These are phyloP conservation scores for Eimeria maxima DNA, from an alignment of 169 alveolate species.

Conservation along the genomic window DNA sequence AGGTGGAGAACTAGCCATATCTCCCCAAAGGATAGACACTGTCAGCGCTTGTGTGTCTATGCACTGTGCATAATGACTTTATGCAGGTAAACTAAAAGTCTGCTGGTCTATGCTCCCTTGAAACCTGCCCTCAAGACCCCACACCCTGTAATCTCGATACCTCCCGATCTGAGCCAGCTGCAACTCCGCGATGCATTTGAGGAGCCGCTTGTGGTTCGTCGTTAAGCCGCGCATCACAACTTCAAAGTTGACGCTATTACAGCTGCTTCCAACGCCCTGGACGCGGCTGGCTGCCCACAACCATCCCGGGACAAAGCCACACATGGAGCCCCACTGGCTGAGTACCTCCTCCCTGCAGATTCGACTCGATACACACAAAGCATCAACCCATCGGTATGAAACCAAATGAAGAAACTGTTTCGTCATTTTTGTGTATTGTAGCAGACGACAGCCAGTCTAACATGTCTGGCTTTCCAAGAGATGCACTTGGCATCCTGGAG, in stretches of 20 bases:
- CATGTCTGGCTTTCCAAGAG: background rate
- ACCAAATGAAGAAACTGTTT: too few species aligned
- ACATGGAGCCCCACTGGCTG: slow-evolving; percentile 79
- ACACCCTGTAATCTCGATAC: background rate
- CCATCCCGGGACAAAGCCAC: slow-evolving; percentile 80
- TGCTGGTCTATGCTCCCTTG: background rate
- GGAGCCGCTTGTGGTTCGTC: slow-evolving; percentile 82
- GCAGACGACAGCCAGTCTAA: background rate
- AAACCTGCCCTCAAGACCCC: background rate
- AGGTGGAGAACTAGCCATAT: background rate
- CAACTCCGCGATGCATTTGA: slow-evolving; percentile 61
- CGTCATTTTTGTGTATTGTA: background rate
- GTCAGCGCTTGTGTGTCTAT: background rate
- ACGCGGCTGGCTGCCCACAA: slow-evolving; percentile 60
- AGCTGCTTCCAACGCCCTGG: slow-evolving; percentile 53
- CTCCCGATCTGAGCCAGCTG: slow-evolving; percentile 74
- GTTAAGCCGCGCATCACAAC: slow-evolving; percentile 79
- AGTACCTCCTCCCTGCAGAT: slow-evolving; percentile 75
- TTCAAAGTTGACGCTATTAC: slow-evolving; percentile 71
- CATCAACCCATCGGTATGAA: too few species aligned
- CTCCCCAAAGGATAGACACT: background rate
- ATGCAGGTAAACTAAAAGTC: background rate
- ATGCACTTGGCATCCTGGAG: background rate
- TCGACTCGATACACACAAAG: background rate
- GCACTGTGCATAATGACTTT: background rate